A percentile compares a stretch with the other conserved stretches of the same genome.
Evolutionary conservation across 2,329 filamentous ascomycete genomes (phyloP).

Genomic region (Xylariaceae sp.): DNA sequence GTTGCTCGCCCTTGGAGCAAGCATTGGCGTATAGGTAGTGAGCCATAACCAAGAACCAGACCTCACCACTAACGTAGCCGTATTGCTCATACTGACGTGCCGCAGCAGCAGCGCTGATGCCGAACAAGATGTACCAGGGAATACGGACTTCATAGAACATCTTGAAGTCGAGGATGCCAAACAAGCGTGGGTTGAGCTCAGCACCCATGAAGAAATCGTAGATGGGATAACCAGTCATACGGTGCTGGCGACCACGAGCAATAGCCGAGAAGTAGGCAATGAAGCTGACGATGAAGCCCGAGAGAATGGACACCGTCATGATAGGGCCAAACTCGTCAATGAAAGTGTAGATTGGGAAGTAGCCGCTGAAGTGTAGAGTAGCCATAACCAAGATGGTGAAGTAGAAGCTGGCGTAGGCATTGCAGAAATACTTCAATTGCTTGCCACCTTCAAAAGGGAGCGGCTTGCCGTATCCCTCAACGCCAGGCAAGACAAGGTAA

Average conservation of each 20-base stretch:
- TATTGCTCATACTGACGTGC: slow-evolving; percentile 81
- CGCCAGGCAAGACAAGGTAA: slow-evolving; percentile 83
- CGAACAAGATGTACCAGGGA: slow-evolving; percentile 87
- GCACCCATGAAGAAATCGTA: slow-evolving; percentile 96
- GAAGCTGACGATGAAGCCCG: slow-evolving; percentile 79
- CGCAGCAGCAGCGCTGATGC: slow-evolving; percentile 72
- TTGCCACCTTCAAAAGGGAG: slow-evolving; percentile 78
- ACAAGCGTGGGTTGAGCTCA: slow-evolving; percentile 85
- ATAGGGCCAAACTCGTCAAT: slow-evolving; percentile 94
- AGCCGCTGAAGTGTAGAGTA: slow-evolving; percentile 74
- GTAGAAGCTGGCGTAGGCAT: slow-evolving; percentile 83
- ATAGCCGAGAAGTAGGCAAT: slow-evolving; percentile 85
- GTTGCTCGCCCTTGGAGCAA: slow-evolving; percentile 87
- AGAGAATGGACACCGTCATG: slow-evolving; percentile 88
- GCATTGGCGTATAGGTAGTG: slow-evolving; percentile 92
- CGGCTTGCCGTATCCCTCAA: slow-evolving; percentile 85
- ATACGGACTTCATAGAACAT: slow-evolving; percentile 96
- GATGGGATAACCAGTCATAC: slow-evolving; percentile 83
- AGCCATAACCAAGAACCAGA: slow-evolving; percentile 80
- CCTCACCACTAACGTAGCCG: slow-evolving; percentile 83
- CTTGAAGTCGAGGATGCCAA: slow-evolving; percentile 85
- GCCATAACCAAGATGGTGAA: slow-evolving; percentile 71
- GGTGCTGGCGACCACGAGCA: slow-evolving; percentile 76
- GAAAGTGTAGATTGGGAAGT: slow-evolving; percentile 87
- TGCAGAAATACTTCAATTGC: slow-evolving; percentile 93